Base-by-base conservation (phyloP, 1,284 basidiomycete species). In the Papiliotrema laurentii region DNA sequence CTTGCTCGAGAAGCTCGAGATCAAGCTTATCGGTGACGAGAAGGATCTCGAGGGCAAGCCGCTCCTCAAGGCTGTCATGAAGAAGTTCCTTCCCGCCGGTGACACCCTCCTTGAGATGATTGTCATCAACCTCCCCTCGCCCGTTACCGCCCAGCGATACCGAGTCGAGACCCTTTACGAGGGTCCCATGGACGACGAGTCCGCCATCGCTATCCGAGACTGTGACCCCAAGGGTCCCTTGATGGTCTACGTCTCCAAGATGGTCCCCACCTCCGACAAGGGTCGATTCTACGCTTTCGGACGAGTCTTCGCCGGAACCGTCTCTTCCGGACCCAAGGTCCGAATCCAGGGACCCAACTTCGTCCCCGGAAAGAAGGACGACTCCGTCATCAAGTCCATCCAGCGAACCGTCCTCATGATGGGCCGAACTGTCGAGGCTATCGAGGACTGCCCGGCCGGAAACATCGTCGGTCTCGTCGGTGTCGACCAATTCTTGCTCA, bases 251-350 rank as follows among this genome's bases (percentile, higher is more conserved):
- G 82, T 99, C 78, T 98, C 96, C 68, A 98, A 98, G 85, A 98
- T 99, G 96, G 94, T 98, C 63, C 96, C 96, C 60, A 98, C 96
- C 52, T 96, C 94, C 66, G 96, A 99, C 79, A 98, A 98, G 80
- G 96, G 96, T 71, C 93, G 96, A 61, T 99, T 98, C 88, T 98
- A 98, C 78, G 96, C 96, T 61, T 98, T 99, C 77, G 96, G 96
- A 78, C 96, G 96, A 84, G 87, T 99, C 80, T 98, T 99, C 84
- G 91, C 96, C 58, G 96, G 96, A 75, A 97, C 92, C 61, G 91
- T 97, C 70, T 84, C 83, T 64, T 86, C 96, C 55, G 96, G 96
- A 55, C 96, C 94, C 72, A 98, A 98, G 81, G 86, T 97, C 78
- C 92, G 96, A 72, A 98, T 99, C 71, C 96, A 98, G 79, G 96